Base-by-base conservation (phyloP, 352 stramenopile species). In the Phytophthora tentaculata region DNA sequence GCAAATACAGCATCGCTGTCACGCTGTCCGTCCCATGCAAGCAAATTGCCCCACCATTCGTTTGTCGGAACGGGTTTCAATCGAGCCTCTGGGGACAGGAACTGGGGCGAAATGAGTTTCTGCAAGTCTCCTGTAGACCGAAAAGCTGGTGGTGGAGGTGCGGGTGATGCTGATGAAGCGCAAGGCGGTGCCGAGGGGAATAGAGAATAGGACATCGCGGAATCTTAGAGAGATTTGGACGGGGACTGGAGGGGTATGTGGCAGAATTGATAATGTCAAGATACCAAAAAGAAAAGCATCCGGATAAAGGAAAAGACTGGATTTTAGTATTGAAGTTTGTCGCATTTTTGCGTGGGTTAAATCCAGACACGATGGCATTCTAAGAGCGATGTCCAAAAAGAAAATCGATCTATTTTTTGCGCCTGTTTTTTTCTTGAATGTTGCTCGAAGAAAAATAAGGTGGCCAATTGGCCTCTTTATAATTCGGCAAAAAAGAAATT, bases 21-120 rank as follows among this genome's bases (percentile, higher is more conserved):
- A 24, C 69, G 76, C 20, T 80, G 47, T 19, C 68, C 69, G 56
- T 89, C 65, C 72, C 73, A 91, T 9, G 85, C 84, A 19, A 95
- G 63, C 47, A 95, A 71, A 58, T 95, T 95, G 54, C 88, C 88
- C 88, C 88, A 95, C 88, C 88, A 95, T 12, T 84, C 80, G 64
- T 95, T 95, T 14, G 88, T 95, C 13, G 88, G 85, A 52, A 95
- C 71, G 14, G 84, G 78, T 39, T 41, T 60, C 17, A 73, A n/a
- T 23, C 24, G 56, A 24, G 69, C 70, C 39, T 70, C 52, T 9
- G 60, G 56, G 17, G 67, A 59, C 43, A 91, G 44, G 66, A 83
- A 84, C 53, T 69, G 73, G 32, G 84, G 84, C 10, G 67, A 64
- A 55, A 87, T 81, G 69, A 92, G 81, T 53, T 66, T 60, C 47